Percentiles rank a stretch among this genome's conserved stretches.
Evolutionary conservation across 306 rosid genomes (phyloP).

Genomic region (Cyclanthera cordifolia): DNA sequence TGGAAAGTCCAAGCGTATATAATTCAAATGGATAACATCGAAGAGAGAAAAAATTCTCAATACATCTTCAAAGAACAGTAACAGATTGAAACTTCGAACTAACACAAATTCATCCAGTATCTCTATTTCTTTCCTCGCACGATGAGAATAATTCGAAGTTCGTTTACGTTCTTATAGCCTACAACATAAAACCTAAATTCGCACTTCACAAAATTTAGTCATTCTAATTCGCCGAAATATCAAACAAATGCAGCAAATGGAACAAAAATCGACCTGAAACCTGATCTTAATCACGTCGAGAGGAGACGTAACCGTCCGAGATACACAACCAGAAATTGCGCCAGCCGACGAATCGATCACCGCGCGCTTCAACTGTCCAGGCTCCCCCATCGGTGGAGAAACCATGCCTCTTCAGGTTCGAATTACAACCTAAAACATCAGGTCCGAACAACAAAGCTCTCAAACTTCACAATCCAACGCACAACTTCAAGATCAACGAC

Average conservation of each 20-base stretch:
- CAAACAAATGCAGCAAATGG: slow-evolving; percentile 6
- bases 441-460: not conserved
- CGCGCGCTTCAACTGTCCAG: slow-evolving; percentile 55
- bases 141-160: not conserved
- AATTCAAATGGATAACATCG: not conserved
- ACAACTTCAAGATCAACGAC: slow-evolving; percentile 4
- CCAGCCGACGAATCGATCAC: slow-evolving; percentile 61
- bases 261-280: slow-evolving; percentile 48
- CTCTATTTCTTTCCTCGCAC: not conserved
- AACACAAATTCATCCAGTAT: not conserved
- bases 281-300: slow-evolving; percentile 95
- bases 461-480: slow-evolving; percentile 8
- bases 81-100: not conserved
- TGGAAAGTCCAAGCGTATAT: not conserved
- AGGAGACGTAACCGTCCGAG: slow-evolving; percentile 83
- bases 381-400: slow-evolving; percentile 50
- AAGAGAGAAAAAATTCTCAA: not conserved
- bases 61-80: not conserved
- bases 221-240: not conserved
- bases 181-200: not conserved
- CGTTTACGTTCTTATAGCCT: not conserved
- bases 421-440: slow-evolving; percentile 24
- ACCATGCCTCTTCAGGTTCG: slow-evolving; percentile 17
- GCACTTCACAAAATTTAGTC: not conserved
- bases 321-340: slow-evolving; percentile 71